Percentiles rank a stretch among this genome's conserved stretches.
phyloP scores from a whole-genome alignment of 148 eudicot species.

The Heliosperma pusillum region DNA sequence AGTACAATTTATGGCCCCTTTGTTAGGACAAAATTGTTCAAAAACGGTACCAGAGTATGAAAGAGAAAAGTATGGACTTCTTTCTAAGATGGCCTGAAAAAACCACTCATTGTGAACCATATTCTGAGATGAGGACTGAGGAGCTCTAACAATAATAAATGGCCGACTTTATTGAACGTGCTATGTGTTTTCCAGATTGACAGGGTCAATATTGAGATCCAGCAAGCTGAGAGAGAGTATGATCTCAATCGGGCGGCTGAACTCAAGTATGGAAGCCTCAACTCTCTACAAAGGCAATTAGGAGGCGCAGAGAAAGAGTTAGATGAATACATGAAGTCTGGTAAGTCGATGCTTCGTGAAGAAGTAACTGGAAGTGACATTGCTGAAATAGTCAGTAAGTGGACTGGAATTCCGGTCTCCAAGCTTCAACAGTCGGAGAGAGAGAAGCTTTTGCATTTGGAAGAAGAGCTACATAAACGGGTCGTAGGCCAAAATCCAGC shows the following conservation, averaged over 20 bases:
- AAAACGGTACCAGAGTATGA: too few species aligned
- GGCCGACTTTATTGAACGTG: background rate
- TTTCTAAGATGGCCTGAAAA: background rate
- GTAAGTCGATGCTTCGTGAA: slow-evolving; percentile 95
- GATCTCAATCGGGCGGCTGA: slow-evolving; percentile 97
- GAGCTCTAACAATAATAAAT: background rate
- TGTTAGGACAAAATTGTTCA: too few species aligned
- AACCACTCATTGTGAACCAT: background rate
- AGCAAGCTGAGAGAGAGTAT: slow-evolving; percentile 91
- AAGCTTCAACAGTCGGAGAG: slow-evolving; percentile 88
- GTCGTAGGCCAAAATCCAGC: slow-evolving; percentile 95
- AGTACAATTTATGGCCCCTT: too few species aligned
- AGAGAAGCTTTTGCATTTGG: slow-evolving; percentile 76
- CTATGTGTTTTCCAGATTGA: slow-evolving; percentile 59
- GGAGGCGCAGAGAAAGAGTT: slow-evolving; percentile 80
- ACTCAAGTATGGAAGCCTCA: slow-evolving; percentile 91
- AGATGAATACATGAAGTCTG: slow-evolving; percentile 79
- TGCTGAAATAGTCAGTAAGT: slow-evolving; percentile 95
- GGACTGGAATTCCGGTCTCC: slow-evolving; percentile 98
- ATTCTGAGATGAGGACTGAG: too few species aligned
- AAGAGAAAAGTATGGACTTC: too few species aligned
- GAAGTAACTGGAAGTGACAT: slow-evolving; percentile 85
- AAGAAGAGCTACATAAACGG: slow-evolving; percentile 87
- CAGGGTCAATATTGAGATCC: slow-evolving; percentile 92
- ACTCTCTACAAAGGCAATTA: slow-evolving; percentile 81